Conservation (phyloP, 331 rosid genomes). For the Acacia concinna region DNA sequence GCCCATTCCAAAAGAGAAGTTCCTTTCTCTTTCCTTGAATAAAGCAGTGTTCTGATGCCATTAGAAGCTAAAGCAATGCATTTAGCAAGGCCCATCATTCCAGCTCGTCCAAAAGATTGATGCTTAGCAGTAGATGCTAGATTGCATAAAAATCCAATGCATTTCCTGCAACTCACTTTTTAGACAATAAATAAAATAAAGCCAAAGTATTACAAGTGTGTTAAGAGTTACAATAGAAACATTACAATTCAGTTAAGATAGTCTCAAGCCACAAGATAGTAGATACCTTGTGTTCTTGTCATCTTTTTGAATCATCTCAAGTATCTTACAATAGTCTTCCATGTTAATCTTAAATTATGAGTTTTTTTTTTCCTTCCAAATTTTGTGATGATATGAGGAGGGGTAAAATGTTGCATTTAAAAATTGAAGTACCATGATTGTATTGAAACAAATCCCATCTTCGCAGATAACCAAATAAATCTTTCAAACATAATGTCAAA, state of each 20-base stretch:
- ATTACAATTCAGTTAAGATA: background rate
- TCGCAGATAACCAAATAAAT: background rate
- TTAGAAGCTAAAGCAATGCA: conserved; percentile 82
- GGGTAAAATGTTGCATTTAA: background rate
- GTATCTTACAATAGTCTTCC: background rate
- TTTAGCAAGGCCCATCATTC: conserved; percentile 84
- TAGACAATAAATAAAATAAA: conserved; percentile 37
- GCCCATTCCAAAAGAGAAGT: background rate
- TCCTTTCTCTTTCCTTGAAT: background rate
- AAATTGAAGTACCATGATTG: background rate
- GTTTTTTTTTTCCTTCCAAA: background rate
- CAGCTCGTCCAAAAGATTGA: conserved; percentile 82
- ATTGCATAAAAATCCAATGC: conserved; percentile 60
- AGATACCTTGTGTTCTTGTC: background rate
- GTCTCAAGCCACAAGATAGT: background rate
- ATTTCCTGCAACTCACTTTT: conserved; percentile 58
- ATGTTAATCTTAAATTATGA: background rate
- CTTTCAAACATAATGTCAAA: background rate
- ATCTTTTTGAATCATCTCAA: background rate
- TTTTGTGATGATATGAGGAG: background rate
- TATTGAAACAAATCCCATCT: background rate
- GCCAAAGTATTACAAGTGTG: background rate
- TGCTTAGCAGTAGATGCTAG: conserved; percentile 71
- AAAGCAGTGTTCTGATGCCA: conserved; percentile 30
- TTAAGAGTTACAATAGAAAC: background rate